Conservation (phyloP, 768 basidiomycete species). For the Serpula lacrymans region DNA sequence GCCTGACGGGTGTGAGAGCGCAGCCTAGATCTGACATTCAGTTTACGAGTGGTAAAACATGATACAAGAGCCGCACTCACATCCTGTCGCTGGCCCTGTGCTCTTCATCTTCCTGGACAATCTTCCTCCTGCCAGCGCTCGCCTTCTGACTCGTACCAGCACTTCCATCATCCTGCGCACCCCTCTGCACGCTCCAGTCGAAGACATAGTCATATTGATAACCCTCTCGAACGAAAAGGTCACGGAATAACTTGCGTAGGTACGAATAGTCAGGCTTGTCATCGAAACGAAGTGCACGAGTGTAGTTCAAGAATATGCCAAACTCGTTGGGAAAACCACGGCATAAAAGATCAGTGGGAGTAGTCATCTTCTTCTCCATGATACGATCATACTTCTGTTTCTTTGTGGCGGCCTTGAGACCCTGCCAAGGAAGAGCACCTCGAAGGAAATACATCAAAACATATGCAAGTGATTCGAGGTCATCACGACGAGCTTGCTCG, state of each 20-base stretch:
- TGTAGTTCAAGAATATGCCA: slow-evolving; percentile 98
- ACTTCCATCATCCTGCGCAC: slow-evolving; percentile 61
- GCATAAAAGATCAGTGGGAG: slow-evolving; percentile 93
- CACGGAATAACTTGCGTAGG: slow-evolving; percentile 98
- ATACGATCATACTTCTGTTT: slow-evolving; percentile 99
- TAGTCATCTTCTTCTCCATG: slow-evolving; percentile 99
- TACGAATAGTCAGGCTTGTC: slow-evolving; percentile 99
- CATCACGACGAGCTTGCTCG: slow-evolving; percentile 96
- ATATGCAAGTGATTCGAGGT: slow-evolving; percentile 97
- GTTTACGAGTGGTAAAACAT: slow-evolving; percentile 16
- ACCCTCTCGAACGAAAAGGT: slow-evolving; percentile 94
- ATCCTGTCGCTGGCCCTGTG: slow-evolving; percentile 79
- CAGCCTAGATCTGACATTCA: slow-evolving; percentile 49
- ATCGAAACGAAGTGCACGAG: slow-evolving; percentile 97
- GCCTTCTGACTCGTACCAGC: slow-evolving; percentile 62
- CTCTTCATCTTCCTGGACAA: slow-evolving; percentile 83
- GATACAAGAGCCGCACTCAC: slow-evolving; percentile 45
- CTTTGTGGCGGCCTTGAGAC: slow-evolving; percentile 99
- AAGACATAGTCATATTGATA: slow-evolving; percentile 99
- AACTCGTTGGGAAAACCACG: slow-evolving; percentile 99
- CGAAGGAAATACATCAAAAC: slow-evolving; percentile 99
- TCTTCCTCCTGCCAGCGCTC: slow-evolving; percentile 65
- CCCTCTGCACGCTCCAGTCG: slow-evolving; percentile 93
- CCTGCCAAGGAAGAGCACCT: slow-evolving; percentile 97
- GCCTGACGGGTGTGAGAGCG: slow-evolving; percentile 84